A percentile compares a stretch with the other conserved stretches of the same genome.
Conservation (phyloP, 2,329 filamentous ascomycete genomes). For the Lasiodiplodia citricola region DNA sequence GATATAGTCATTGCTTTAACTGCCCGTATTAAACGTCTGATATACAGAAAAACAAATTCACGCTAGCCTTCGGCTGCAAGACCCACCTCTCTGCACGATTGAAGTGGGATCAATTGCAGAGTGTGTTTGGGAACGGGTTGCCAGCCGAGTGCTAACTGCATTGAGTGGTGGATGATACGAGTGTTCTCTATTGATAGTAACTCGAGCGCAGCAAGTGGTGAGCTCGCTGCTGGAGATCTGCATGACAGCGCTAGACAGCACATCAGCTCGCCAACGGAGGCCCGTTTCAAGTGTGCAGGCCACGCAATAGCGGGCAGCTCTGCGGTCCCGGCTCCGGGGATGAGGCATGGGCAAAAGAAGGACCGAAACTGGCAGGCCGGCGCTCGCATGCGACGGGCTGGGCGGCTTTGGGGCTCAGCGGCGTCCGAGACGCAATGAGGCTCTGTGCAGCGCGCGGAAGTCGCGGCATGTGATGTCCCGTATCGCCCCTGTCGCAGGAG, state of each 20-base stretch:
- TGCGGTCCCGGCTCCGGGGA: slow-evolving; percentile 8
- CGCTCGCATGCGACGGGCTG: not conserved
- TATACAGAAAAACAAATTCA: not conserved
- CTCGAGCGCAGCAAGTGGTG: not conserved
- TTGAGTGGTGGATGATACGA: too few species aligned
- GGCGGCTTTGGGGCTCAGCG: not conserved
- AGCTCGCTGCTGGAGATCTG: not conserved
- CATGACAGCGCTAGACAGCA: slow-evolving; percentile 21
- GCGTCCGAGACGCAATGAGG: slow-evolving; percentile 6
- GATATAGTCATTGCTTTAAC: too few species aligned
- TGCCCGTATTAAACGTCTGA: too few species aligned
- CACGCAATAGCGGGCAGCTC: not conserved
- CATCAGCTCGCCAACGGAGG: slow-evolving; percentile 9
- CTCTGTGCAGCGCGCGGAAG: slow-evolving; percentile 17
- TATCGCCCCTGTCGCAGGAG: slow-evolving; percentile 15
- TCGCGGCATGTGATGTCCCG: slow-evolving; percentile 17
- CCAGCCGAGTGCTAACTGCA: too few species aligned
- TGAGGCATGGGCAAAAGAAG: not conserved
- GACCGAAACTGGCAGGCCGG: not conserved
- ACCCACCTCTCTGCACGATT: too few species aligned
- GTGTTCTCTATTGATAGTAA: too few species aligned
- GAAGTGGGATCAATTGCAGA: too few species aligned
- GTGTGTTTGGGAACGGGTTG: not conserved
- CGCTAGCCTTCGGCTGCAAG: not conserved
- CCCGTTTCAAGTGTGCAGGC: slow-evolving; percentile 19